Base-by-base conservation (phyloP, 2,329 filamentous ascomycete genomes). In the Exophiala xenobiotica region DNA sequence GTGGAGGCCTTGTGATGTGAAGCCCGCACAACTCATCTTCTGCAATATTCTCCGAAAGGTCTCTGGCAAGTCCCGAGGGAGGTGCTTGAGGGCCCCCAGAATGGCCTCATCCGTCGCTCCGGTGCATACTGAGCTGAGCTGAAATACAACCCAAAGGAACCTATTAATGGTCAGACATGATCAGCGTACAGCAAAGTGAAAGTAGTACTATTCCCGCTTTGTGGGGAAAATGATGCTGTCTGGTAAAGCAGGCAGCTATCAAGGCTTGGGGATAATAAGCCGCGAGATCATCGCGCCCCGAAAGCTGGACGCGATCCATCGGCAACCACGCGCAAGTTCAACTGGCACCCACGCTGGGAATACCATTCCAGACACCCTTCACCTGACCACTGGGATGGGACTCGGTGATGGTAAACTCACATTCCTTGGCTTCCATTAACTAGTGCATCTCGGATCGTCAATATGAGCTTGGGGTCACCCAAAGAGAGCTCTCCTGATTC, bases 111-210 rank as follows among this genome's bases (percentile, higher is more conserved):
- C 58, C 16, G 51, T 46, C n/a, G 18, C 23, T 45, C 54, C 50
- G n/a, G 42, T 14, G 19, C 60, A 62, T 12, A 62, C 41, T 12
- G 57, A 55, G 38, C 59, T 51, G 3, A 62, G 55, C 19, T 50
- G 49, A 35, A 62, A 52, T 38, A 42, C 19, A 4, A 46, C 43
- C 58, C 57, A 62, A 8, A 62, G 58, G 27, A 62, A 60, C 60
- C 60, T 57, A 22, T 14, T 24, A 14, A 38, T 20, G 14, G 16
- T 45, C 22, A 50, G 47, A 26, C n/a, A n/a, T n/a, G n/a, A n/a
- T n/a, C n/a, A n/a, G n/a, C n/a, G n/a, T n/a, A n/a, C n/a, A n/a
- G n/a, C n/a, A n/a, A n/a, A n/a, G n/a, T n/a, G n/a, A n/a, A n/a
- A n/a, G n/a, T n/a, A n/a, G n/a, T n/a, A n/a, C n/a, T n/a, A n/a